These are phyloP conservation scores for Trichophyton verrucosum DNA, from an alignment of 2,329 filamentous ascomycete genomes.

Conservation along the genomic window DNA sequence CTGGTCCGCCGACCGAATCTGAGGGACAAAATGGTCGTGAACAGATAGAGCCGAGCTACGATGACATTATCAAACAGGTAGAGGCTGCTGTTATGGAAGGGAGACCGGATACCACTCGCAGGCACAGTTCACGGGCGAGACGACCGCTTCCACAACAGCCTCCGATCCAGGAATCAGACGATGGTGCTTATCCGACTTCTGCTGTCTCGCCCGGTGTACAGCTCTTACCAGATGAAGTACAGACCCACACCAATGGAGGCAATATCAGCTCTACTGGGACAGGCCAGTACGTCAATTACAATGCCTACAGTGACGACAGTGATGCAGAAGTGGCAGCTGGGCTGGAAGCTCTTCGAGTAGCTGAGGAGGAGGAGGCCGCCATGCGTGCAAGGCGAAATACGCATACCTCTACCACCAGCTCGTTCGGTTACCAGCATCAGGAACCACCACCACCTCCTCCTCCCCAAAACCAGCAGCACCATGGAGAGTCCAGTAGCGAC, in stretches of 20 bases:
- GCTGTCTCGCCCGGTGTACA: conserved; percentile 19
- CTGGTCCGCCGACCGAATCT: conserved; percentile 42
- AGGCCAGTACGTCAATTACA: conserved; percentile 36
- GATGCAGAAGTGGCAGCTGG: conserved; percentile 81
- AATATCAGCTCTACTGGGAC: conserved; percentile 34
- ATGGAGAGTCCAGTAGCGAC: conserved; percentile 45
- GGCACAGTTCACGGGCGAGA: conserved; percentile 20
- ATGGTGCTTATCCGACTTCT: conserved; percentile 15
- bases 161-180: conserved; percentile 13
- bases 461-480: neutral
- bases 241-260: conserved; percentile 39
- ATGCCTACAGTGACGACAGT: conserved; percentile 57
- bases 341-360: conserved; percentile 68
- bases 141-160: conserved; percentile 15
- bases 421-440: conserved; percentile 31
- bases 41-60: conserved; percentile 36
- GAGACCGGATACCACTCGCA: conserved; percentile 16
- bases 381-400: conserved; percentile 49
- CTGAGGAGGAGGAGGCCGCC: conserved; percentile 61
- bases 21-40: conserved; percentile 24
- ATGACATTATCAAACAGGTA: conserved; percentile 47
- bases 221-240: conserved; percentile 33
- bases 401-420: conserved; percentile 38
- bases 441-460: conserved; percentile 17
- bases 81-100: conserved; percentile 39